Evolutionary conservation across 208 protist genomes (phyloP).

Genomic region (Trypanosoma boissoni): DNA sequence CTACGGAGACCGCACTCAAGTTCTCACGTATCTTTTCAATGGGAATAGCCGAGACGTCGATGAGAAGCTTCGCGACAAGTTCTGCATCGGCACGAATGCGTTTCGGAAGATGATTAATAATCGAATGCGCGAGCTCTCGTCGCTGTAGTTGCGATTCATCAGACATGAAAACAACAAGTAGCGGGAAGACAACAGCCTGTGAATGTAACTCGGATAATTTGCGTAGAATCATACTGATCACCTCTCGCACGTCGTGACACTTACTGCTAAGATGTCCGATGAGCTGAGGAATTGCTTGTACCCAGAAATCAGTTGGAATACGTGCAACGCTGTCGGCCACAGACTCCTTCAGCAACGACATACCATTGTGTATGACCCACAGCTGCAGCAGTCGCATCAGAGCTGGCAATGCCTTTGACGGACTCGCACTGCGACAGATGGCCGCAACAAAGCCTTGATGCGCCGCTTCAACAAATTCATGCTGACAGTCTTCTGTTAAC

Average conservation of each 20-base stretch:
- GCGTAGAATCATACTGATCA: conserved; percentile 95
- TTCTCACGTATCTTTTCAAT: conserved; percentile 90
- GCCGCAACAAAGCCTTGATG: conserved; percentile 97
- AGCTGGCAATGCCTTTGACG: conserved; percentile 92
- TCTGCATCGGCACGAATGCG: conserved; percentile 84
- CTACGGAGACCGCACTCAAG: conserved; percentile 76
- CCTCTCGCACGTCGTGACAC: conserved; percentile 85
- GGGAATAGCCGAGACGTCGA: conserved; percentile 84
- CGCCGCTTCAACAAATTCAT: conserved; percentile 85
- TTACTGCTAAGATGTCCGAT: conserved; percentile 97
- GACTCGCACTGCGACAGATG: conserved; percentile 85
- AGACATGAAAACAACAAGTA: conserved; percentile 96
- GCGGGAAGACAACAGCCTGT: conserved; percentile 99
- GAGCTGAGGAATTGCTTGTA: conserved; percentile 99
- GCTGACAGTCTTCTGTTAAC: conserved; percentile 69
- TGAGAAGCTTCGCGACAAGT: conserved; percentile 73
- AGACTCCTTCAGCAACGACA: conserved; percentile 81
- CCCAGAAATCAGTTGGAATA: conserved; percentile 98
- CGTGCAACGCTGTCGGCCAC: conserved; percentile 92
- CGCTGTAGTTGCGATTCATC: conserved; percentile 53
- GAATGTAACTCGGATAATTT: conserved; percentile 96
- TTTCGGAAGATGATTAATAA: conserved; percentile 82
- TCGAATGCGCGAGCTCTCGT: conserved; percentile 65
- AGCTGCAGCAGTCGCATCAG: conserved; percentile 98
- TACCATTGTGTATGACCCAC: conserved; percentile 96